phyloP scores from a whole-genome alignment of 352 stramenopile species.

The Phytophthora tentaculata region DNA sequence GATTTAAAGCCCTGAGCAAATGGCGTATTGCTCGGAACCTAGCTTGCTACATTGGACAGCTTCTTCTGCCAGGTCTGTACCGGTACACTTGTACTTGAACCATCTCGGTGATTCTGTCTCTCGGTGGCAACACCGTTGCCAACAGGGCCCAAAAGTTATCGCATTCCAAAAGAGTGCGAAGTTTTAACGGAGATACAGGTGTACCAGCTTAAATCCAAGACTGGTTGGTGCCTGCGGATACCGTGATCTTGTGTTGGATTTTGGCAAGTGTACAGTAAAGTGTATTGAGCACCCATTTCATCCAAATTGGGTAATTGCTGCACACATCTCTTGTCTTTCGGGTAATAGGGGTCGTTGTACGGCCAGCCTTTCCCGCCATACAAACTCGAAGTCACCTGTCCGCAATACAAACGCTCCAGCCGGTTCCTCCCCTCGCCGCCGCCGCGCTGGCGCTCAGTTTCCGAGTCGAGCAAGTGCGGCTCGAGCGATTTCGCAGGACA shows the following conservation, averaged over 20 bases:
- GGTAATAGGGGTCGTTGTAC: conserved; percentile 22
- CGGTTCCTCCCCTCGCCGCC: conserved; percentile 8
- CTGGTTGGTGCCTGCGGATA: too few relatives aligned
- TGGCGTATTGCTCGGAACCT: conserved; percentile 4
- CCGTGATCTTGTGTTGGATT: too few relatives aligned
- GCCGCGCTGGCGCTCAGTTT: conserved; percentile 37
- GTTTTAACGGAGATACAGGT: too few relatives aligned
- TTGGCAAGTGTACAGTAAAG: too few relatives aligned
- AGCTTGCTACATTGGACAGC: not conserved
- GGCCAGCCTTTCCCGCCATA: conserved; percentile 34
- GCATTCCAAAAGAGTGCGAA: too few relatives aligned
- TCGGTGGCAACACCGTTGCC: not conserved
- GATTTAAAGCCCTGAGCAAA: conserved; percentile 1
- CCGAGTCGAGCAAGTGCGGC: conserved; percentile 38
- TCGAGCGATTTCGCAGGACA: conserved; percentile 17
- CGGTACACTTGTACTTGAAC: not conserved
- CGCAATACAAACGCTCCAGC: conserved; percentile 7
- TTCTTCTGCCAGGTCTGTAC: conserved; percentile 1
- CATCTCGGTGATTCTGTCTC: not conserved
- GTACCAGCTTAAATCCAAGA: too few relatives aligned
- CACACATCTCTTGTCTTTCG: conserved; percentile 30
- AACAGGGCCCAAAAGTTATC: too few relatives aligned
- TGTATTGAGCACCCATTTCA: not conserved
- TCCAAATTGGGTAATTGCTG: conserved; percentile 6
- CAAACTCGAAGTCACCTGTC: conserved; percentile 10